A percentile compares a stretch with the other conserved stretches of the same genome.
These are phyloP conservation scores for Rhododendron kiyosumense DNA, from an alignment of 148 eudicot species.

Conservation along the genomic window DNA sequence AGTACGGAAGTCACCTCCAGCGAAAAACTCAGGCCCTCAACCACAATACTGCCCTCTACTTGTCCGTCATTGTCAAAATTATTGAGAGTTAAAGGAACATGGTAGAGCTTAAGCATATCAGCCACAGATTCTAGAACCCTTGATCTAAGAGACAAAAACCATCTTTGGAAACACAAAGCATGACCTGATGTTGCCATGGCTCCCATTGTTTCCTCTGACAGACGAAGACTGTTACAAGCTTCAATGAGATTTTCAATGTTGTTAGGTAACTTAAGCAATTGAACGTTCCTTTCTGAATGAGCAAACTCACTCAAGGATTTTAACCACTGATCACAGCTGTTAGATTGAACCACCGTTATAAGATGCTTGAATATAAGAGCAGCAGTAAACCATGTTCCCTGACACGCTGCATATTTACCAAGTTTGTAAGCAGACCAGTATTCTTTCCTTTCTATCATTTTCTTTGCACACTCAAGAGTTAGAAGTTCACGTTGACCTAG, in stretches of 20 bases:
- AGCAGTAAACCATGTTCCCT: conserved; percentile 70
- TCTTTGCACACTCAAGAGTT: conserved; percentile 36
- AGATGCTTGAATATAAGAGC: conserved; percentile 58
- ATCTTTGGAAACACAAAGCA: conserved; percentile 56
- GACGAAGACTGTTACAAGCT: conserved; percentile 30
- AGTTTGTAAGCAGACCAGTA: conserved; percentile 72
- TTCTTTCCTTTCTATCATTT: conserved; percentile 45
- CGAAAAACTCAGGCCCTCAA: conserved; percentile 7
- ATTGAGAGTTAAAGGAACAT: conserved; percentile 17
- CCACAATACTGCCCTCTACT: conserved; percentile 10
- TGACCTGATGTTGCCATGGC: conserved; percentile 25
- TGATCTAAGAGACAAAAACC: conserved; percentile 64
- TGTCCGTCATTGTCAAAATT: conserved; percentile 1
- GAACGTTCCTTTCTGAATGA: conserved; percentile 42
- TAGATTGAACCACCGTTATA: conserved; percentile 37
- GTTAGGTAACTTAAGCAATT: conserved; percentile 31
- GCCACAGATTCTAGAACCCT: conserved; percentile 41
- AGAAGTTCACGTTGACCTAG: conserved; percentile 26
- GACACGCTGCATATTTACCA: conserved; percentile 63
- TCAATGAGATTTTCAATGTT: conserved; percentile 34
- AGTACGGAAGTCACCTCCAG: conserved; percentile 20
- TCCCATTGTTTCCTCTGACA: conserved; percentile 47
- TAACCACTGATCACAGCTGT: conserved; percentile 49
- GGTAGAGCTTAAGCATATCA: conserved; percentile 42
- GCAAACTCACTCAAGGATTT: conserved; percentile 50